Conservation (phyloP, 2,329 filamentous ascomycete species). For the Colletotrichum sp. region DNA sequence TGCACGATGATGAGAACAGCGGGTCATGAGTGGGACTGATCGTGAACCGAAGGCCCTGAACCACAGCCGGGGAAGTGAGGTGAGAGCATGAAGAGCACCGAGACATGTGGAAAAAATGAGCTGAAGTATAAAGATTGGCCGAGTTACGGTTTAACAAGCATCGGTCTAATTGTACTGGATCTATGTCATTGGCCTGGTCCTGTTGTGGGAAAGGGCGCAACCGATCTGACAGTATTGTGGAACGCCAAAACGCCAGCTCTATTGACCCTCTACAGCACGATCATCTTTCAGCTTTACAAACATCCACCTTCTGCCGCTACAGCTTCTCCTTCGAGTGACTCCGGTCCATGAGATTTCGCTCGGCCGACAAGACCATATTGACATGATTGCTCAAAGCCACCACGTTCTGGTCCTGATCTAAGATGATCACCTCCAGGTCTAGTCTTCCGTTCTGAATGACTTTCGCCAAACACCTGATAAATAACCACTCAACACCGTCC, state of each 20-base stretch:
- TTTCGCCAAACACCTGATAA: constrained; percentile 69
- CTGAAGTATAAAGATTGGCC: no score
- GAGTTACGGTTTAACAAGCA: neutral
- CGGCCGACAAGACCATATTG: constrained; percentile 20
- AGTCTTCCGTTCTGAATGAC: constrained; percentile 73
- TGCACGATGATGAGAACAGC: neutral
- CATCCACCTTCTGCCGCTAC: neutral
- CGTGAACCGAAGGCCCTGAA: neutral
- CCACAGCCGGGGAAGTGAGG: neutral
- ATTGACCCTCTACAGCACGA: neutral
- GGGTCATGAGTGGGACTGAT: neutral
- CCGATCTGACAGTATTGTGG: neutral
- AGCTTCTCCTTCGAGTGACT: neutral
- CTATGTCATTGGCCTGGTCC: rapidly evolving
- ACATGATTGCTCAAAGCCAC: constrained; percentile 30
- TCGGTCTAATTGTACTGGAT: neutral
- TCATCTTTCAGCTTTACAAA: neutral
- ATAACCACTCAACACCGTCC: constrained; percentile 76
- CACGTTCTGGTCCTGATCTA: constrained; percentile 50
- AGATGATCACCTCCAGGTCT: constrained; percentile 74
- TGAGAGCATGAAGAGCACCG: neutral
- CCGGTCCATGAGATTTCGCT: constrained; percentile 21
- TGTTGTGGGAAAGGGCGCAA: neutral
- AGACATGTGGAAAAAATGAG: neutral
- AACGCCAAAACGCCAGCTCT: neutral